Evolutionary conservation across 2,329 filamentous ascomycete genomes (phyloP).

Genomic region (Trichoderma sp.): DNA sequence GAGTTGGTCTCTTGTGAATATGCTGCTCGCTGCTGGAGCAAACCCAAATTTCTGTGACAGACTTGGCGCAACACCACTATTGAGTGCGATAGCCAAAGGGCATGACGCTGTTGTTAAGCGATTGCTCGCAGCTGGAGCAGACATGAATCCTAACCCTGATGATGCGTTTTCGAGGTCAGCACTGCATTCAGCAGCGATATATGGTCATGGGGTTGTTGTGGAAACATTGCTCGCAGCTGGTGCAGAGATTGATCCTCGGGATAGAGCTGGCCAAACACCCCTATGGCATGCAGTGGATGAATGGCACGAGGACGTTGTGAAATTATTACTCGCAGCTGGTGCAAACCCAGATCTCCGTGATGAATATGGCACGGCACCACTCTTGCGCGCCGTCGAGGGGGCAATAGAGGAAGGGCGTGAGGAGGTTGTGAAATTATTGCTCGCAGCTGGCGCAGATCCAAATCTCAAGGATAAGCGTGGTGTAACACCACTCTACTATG

Average conservation of each 20-base stretch:
- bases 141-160: neutral
- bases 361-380: too few species aligned
- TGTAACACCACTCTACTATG: too few species aligned
- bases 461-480: too few species aligned
- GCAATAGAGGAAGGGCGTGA: too few species aligned
- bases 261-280: neutral
- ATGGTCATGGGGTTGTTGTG: neutral
- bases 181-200: neutral
- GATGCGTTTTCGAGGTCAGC: accelerated
- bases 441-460: too few species aligned
- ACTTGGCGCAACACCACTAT: neutral
- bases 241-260: neutral
- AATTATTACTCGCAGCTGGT: too few species aligned
- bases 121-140: neutral
- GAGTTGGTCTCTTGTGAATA: accelerated
- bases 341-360: too few species aligned
- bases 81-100: neutral
- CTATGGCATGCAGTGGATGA: neutral
- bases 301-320: too few species aligned
- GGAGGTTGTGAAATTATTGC: too few species aligned
- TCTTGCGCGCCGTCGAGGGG: too few species aligned
- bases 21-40: neutral
- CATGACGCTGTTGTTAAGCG: neutral
- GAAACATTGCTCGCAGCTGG: neutral
- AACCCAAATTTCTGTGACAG: neutral